Evolutionary conservation across 768 basidiomycete genomes (phyloP), one percentile per base, ranked within the genome.

Genomic region (Leccinum subgranulosum): DNA sequence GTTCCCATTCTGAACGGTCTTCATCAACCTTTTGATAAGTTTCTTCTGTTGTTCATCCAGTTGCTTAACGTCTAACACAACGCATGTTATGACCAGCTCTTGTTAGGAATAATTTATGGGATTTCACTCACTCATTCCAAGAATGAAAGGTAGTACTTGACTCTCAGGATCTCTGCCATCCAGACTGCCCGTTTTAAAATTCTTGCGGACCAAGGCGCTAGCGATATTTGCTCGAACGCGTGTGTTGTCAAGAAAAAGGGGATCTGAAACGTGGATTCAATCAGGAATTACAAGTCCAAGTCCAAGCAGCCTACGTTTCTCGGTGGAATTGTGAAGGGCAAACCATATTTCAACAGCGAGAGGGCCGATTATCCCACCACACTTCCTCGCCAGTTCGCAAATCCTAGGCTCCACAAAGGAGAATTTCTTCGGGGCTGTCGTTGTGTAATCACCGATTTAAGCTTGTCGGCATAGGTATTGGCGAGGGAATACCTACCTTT

Each of bases 291-390:
- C 23, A 10, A 19, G 6, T 8, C 27, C 31, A 41, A 2, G 47
- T 10, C 2, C 36, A 12, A 23, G 7, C 9, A 6, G 6, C 62
- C 1, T 50, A 61, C 67, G 21, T 39, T 4, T 50, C 0, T 65
- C 60, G 12, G 11, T 10, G 3, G n/a, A 15, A 25, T 65, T 34
- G 2, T 58, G 58, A 7, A 69, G 41, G 6, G 41, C 53, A 31
- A 69, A 59, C 3, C 53, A 46, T 53, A 67, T 58, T 33, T 67
- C 68, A 1, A 65, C 63, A 14, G 68, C 65, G 2, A 68, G 58
- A n/a, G 53, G 58, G 21, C 67, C 65, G 21, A 69, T 34, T 6
- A 60, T 41, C 27, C 50, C 19, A 2, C 53, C 52, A 1, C 55
- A 1, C 15, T 46, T 63, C 34, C 10, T 28, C 6, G 64, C 64